Evolutionary conservation across 2,329 filamentous ascomycete genomes (phyloP).

Genomic region (Trichoderma koningii): DNA sequence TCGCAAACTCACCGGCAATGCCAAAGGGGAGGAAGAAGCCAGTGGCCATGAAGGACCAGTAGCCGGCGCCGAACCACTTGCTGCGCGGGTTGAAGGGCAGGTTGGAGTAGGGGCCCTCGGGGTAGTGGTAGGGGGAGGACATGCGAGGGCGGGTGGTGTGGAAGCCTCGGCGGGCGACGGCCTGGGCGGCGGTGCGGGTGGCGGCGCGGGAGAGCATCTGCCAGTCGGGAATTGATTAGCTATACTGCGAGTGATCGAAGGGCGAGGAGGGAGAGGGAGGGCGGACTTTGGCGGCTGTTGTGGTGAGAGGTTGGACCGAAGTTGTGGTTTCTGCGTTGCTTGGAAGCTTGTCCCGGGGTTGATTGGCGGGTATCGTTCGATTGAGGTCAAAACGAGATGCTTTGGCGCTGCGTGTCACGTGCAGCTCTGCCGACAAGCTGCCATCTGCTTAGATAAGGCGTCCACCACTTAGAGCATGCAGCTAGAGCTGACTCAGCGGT

Average conservation of each 20-base stretch:
- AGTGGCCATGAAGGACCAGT: constrained; percentile 69
- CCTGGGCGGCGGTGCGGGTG: constrained; percentile 63
- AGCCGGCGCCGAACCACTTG: constrained; percentile 79
- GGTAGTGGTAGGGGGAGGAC: constrained; percentile 95
- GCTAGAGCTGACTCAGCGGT: background rate
- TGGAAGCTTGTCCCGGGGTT: constrained; percentile 37
- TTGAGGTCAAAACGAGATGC: constrained; percentile 39
- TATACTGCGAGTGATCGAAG: constrained; percentile 9
- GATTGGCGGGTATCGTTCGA: constrained; percentile 33
- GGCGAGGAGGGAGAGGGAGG: constrained; percentile 2
- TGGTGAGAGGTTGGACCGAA: constrained; percentile 32
- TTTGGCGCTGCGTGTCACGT: constrained; percentile 31
- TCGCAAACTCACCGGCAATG: constrained; percentile 55
- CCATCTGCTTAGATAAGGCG: background rate
- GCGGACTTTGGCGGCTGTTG: constrained; percentile 34
- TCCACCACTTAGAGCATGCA: background rate
- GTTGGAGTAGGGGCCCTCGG: constrained; percentile 92
- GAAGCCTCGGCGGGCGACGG: constrained; percentile 91
- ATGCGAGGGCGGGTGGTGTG: constrained; percentile 84
- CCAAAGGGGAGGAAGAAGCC: constrained; percentile 65
- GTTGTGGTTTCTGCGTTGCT: constrained; percentile 32
- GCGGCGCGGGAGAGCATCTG: constrained; percentile 83
- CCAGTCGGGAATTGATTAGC: constrained; percentile 43
- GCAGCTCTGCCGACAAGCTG: constrained; percentile 17
- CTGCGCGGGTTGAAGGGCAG: constrained; percentile 95